A percentile compares a stretch with the other conserved stretches of the same genome.
Evolutionary conservation across 2,329 filamentous ascomycete species (phyloP).

Genomic region (Ustulina deusta): DNA sequence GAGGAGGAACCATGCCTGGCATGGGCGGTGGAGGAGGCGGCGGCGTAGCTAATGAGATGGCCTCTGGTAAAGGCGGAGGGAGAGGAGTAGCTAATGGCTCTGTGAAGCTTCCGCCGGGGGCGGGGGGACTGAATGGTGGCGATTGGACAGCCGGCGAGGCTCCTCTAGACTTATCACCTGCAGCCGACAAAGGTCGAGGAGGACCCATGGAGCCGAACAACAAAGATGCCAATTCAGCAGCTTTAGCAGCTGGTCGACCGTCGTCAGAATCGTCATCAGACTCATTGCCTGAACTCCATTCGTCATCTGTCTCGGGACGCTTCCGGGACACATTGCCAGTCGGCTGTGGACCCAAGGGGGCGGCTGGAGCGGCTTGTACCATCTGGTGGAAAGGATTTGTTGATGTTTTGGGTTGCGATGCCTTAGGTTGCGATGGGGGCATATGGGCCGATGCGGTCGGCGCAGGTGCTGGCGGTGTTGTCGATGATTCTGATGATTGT

Average conservation of each 20-base stretch:
- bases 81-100: slow-evolving; percentile 51
- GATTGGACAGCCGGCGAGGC: slow-evolving; percentile 56
- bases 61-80: slow-evolving; percentile 55
- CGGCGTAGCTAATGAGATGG: slow-evolving; percentile 53
- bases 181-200: slow-evolving; percentile 85
- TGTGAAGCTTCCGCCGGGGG: slow-evolving; percentile 50
- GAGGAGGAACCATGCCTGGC: slow-evolving; percentile 53
- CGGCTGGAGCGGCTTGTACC: slow-evolving; percentile 65
- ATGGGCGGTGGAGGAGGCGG: slow-evolving; percentile 53
- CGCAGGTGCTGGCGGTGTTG: slow-evolving; percentile 56
- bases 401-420: no score
- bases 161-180: slow-evolving; percentile 73
- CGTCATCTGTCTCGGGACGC: slow-evolving; percentile 69
- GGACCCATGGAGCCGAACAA: slow-evolving; percentile 98
- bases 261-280: slow-evolving; percentile 80
- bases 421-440: slow-evolving; percentile 60
- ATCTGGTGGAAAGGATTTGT: slow-evolving; percentile 97
- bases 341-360: slow-evolving; percentile 58
- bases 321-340: slow-evolving; percentile 66
- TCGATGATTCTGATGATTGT: slow-evolving; percentile 70
- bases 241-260: slow-evolving; percentile 81
- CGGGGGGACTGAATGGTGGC: slow-evolving; percentile 51
- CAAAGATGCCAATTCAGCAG: slow-evolving; percentile 92
- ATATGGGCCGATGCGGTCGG: slow-evolving; percentile 58
- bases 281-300: slow-evolving; percentile 84